phyloP scores from a whole-genome alignment of 805 yeast genomes.

The Lipomyces mesembrius region DNA sequence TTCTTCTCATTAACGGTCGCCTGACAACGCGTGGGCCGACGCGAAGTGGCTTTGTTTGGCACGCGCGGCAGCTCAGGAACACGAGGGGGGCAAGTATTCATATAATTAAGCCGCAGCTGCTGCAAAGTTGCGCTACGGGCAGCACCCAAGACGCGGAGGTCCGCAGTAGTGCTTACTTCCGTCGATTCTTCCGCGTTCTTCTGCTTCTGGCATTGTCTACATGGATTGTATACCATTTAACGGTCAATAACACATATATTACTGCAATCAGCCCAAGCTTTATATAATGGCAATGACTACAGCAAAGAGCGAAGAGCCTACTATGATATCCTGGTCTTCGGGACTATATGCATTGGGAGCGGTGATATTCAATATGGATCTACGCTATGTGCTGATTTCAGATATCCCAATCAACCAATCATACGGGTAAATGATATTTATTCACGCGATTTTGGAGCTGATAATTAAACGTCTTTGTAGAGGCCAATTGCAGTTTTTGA shows the following conservation, averaged over 20 bases:
- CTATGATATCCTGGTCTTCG: conserved; percentile 15
- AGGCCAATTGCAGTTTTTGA: conserved; percentile 32
- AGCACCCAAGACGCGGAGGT: no score
- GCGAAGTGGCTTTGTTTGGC: not conserved
- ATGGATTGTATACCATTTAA: not conserved
- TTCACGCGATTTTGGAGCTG: not conserved
- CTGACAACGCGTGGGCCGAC: not conserved
- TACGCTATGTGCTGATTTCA: conserved; percentile 14
- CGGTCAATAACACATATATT: not conserved
- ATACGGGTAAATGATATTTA: conserved; percentile 24
- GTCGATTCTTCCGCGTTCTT: no score
- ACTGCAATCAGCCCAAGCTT: not conserved
- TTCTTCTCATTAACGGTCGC: not conserved
- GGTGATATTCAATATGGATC: conserved; percentile 21
- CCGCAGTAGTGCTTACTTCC: no score
- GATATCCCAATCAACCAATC: conserved; percentile 15
- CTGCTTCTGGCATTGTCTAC: not conserved
- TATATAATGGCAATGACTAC: not conserved
- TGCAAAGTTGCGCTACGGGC: no score
- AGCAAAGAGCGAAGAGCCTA: not conserved
- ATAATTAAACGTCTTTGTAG: conserved; percentile 10
- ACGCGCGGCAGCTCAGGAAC: no score
- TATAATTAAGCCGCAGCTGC: not conserved
- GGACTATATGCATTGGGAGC: conserved; percentile 18
- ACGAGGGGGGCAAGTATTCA: not conserved